Evolutionary conservation across 805 yeast species (phyloP).

Genomic region (Schizosaccharomyces japonicus): DNA sequence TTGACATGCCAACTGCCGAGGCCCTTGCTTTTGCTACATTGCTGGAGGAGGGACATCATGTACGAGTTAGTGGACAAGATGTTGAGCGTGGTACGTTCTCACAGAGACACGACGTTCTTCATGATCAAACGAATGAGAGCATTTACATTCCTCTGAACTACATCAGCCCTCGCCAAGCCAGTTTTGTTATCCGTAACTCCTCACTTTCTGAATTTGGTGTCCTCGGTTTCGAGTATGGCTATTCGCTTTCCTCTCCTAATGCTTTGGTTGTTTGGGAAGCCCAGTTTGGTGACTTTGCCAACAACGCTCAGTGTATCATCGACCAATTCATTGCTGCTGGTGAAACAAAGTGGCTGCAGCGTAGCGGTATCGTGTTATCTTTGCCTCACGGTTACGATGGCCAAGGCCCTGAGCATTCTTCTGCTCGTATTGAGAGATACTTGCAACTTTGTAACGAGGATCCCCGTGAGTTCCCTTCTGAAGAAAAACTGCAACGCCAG

Average conservation of each 20-base stretch:
- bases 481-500: constrained; percentile 75
- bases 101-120: constrained; percentile 95
- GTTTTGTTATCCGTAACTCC: constrained; percentile 73
- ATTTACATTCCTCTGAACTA: constrained; percentile 70
- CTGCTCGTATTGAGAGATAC: constrained; percentile 92
- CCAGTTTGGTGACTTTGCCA: constrained; percentile 98
- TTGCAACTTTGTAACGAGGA: constrained; percentile 90
- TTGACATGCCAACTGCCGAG: constrained; percentile 99
- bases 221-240: constrained; percentile 97
- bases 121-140: constrained; percentile 72
- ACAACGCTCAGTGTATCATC: constrained; percentile 91
- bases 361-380: constrained; percentile 85
- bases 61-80: constrained; percentile 96
- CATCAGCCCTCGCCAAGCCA: constrained; percentile 59
- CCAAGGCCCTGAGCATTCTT: constrained; percentile 98
- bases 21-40: constrained; percentile 92
- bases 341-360: constrained; percentile 96
- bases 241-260: constrained; percentile 91
- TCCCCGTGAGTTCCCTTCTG: constrained; percentile 76
- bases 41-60: constrained; percentile 79
- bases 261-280: constrained; percentile 98
- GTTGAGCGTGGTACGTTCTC: constrained; percentile 99
- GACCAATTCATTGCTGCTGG: constrained; percentile 94
- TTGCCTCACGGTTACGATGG: constrained; percentile 99
- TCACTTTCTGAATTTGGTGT: constrained; percentile 97